Base-by-base conservation (phyloP, 2,329 filamentous ascomycete genomes). In the Apiospora koreana region DNA sequence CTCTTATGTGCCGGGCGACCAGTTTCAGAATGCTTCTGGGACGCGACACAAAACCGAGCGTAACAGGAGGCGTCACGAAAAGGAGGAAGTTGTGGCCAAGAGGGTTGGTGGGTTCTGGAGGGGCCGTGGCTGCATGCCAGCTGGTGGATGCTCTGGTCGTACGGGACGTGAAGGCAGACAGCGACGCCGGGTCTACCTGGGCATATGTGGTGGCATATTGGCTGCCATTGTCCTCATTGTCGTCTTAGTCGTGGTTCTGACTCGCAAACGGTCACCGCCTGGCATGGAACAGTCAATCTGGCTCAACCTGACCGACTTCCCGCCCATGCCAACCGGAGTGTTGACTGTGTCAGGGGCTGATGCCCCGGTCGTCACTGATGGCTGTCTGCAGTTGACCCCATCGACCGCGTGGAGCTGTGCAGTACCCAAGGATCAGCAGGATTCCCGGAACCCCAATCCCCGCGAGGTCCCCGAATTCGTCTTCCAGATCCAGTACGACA, bases 301-400 rank as follows among this genome's bases (percentile, higher is more conserved):
- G 92, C 85, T 97, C 70, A 97, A 97, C 77, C 80, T 97, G 72
- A 97, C 95, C 1, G 90, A 91, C 67, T 97, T 93, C 74, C 95
- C 95, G 23, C 92, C 94, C 0, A 93, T 98, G 76, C 94, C 93
- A 1, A 95, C 93, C 0, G 95, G 95, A 0, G 87, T 95, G 23
- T 86, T 93, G 72, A 97, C 94, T 0, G 87, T 98, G 21, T 88
- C 93, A 21, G 92, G 92, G 6, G 89, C 94, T 0, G 88, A 93
- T 74, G 90, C 92, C 67, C 87, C 87, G 0, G 82, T 86, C 1
- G 83, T 88, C n/a, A 87, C 89, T 69, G 88, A 88, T 28, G 89
- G 88, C 8, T 98, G 95, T 75, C 90, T 95, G 4, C 83, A 86
- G 9, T 92, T 92, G 0, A 85, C 89, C 5, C 74, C 78, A 9